Base-by-base conservation (phyloP, 257 asterid genomes). In the Nicotiana tomentosiformis region DNA sequence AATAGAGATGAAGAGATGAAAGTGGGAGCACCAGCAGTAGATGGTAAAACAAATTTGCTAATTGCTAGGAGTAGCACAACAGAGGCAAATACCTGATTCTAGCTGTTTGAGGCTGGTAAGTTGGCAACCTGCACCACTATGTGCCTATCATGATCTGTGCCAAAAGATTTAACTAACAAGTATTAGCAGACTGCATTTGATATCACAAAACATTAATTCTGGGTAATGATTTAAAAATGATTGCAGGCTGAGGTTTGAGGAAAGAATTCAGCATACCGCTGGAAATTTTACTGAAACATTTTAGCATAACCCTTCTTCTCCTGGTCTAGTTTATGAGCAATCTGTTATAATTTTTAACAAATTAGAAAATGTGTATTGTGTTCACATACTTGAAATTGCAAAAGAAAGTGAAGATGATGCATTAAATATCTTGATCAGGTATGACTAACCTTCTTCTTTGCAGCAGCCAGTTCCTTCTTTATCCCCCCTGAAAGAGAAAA, bases 391-490 rank as follows among this genome's bases (percentile, higher is more conserved):
- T 57, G 53, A 17, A 56, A 5, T 8, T 58, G 66, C 67, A 77
- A 68, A 67, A 37, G 74, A 82, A 65, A 14, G 33, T 10, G 57
- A 32, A 84, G n/a, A 61, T 60, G 66, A 64, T 26, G 18, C 84
- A 79, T 77, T 33, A 77, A 66, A 57, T 78, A 77, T 83, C 60
- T 83, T 84, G 55, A 82, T 66, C 26, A 23, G 66, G 84, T 81
- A 78, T 14, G 85, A 79, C 86, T 77, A 23, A 83, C 97, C 98
- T 90, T 94, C 89, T 92, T 94, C 86, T 85, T 92, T 30, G 92
- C 96, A 67, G 70, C 85, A 39, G 93, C 91, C 81, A 94, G 92
- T 90, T 90, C 94, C 86, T 88, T 94, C 88, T 87, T 94, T 85
- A 92, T 90, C 72, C 89, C 90, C 83, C 90, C 98, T 94, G 81